Conservation (phyloP, 495 filamentous ascomycete genomes). For the Clohesyomyces aquaticus region DNA sequence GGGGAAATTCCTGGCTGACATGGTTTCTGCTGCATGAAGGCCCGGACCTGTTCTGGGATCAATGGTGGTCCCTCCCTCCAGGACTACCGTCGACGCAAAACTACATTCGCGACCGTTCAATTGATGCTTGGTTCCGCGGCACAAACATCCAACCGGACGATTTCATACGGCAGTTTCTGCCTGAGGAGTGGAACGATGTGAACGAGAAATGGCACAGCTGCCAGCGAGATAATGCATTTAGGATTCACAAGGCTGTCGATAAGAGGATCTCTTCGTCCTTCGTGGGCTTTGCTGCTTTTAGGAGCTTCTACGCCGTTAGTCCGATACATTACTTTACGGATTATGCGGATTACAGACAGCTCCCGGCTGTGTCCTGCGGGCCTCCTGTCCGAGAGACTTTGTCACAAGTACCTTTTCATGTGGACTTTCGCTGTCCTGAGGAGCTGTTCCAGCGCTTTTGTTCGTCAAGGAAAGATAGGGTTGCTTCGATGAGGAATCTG, state of each 20-base stretch:
- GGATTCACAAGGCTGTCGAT: conserved; percentile 30
- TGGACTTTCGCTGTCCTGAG: conserved; percentile 39
- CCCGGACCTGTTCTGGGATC: conserved; percentile 32
- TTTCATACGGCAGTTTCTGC: conserved; percentile 25
- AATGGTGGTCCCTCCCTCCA: conserved; percentile 27
- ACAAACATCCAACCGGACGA: conserved; percentile 15
- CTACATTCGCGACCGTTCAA: conserved; percentile 31
- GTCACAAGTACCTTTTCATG: conserved; percentile 30
- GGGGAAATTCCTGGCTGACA: conserved; percentile 36
- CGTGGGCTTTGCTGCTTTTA: conserved; percentile 4
- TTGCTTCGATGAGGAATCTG: neutral
- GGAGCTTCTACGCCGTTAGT: too few relatives aligned
- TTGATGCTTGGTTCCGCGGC: conserved; percentile 28
- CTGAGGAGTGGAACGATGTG: conserved; percentile 33
- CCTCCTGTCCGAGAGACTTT: conserved; percentile 16
- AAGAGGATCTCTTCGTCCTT: conserved; percentile 11
- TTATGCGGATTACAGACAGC: conserved; percentile 26
- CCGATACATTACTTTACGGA: conserved; percentile 30
- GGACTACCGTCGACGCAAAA: conserved; percentile 13
- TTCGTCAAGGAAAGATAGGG: neutral
- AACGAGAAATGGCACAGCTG: conserved; percentile 33
- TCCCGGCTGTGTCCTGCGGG: conserved; percentile 9
- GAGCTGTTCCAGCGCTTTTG: conserved; percentile 27
- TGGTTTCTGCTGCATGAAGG: conserved; percentile 39
- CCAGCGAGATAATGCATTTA: conserved; percentile 28